Evolutionary conservation across 495 filamentous ascomycete genomes (phyloP), one percentile per base, ranked within the genome.

Genomic region (Hyaloscypha bicolor): DNA sequence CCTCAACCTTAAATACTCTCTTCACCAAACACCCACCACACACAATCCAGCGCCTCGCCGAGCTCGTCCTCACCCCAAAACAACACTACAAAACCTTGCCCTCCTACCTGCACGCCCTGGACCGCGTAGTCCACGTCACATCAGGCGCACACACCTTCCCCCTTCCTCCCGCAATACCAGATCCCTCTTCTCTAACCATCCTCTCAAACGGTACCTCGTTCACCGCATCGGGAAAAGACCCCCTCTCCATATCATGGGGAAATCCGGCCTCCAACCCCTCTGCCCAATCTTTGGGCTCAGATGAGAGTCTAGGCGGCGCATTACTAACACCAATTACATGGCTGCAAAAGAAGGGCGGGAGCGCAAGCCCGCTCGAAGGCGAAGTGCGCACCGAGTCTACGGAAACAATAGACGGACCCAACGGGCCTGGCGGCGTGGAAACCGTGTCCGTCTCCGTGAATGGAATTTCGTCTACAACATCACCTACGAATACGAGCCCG

Each of bases 241-340:
- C 64, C 21, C 69, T 66, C 14, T 52, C 72, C 19, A 64, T 73
- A 55, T 70, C 74, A 1, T 80, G 75, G 66, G 74, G 79, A 21
- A 79, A 75, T 21, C 58, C 64, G 19, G 71, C 79, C 16, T 67
- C 72, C 4, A 76, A 58, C 22, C 72, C 78, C 29, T 71, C 70
- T 11, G 73, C 78, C 57, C 67, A 53, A 45, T 62, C 4, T 9
- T 77, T 93, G 6, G 93, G 92, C 0, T 90, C 89, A 62, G 94
- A 97, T 75, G 95, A 98, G 72, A 91, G 87, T 21, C 80, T 99
- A 8, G 94, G 95, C 48, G 95, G 95, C 11, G 95, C 96, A 0
- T 84, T 97, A 42, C 82, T 99, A 30, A 97, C 95, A 0, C 94
- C 94, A 0, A 99, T 99, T 55, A 91, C 93, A 0, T 98, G 95